A percentile compares a stretch with the other conserved stretches of the same genome.
phyloP scores from a whole-genome alignment of 2,329 filamentous ascomycete species.

The Passalora sequoiae region DNA sequence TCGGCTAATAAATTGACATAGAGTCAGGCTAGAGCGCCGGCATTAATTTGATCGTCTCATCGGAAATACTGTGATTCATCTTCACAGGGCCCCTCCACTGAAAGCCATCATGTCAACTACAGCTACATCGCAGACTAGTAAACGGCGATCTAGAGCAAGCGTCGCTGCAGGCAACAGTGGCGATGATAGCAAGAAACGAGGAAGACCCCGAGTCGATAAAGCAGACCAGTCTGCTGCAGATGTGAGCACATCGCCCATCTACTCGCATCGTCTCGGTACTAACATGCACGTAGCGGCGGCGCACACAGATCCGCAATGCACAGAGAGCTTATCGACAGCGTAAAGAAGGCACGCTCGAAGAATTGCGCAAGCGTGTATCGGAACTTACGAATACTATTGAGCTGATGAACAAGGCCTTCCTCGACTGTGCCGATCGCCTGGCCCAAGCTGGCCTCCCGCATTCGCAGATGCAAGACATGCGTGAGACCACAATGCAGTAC shows the following conservation, averaged over 20 bases:
- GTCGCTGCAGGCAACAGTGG: conserved; percentile 19
- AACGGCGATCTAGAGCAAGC: conserved; percentile 14
- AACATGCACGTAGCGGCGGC: conserved; percentile 55
- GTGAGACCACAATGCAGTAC: conserved; percentile 17
- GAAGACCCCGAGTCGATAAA: conserved; percentile 69
- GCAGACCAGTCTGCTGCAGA: conserved; percentile 72
- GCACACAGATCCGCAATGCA: conserved; percentile 81
- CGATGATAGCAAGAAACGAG: conserved; percentile 52
- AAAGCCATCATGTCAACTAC: neutral
- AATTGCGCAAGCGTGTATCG: conserved; percentile 64
- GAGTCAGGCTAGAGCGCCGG: too few species aligned
- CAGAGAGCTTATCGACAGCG: conserved; percentile 79
- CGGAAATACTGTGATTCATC: too few species aligned
- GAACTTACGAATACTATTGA: conserved; percentile 65
- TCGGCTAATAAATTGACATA: neutral
- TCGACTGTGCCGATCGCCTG: conserved; percentile 36
- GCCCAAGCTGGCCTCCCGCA: conserved; percentile 17
- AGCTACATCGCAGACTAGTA: conserved; percentile 6
- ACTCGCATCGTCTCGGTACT: too few species aligned
- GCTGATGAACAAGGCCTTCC: conserved; percentile 68
- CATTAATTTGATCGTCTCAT: too few species aligned
- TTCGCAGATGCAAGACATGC: conserved; percentile 20
- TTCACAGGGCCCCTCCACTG: too few species aligned
- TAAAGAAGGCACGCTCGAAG: conserved; percentile 75
- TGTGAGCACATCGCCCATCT: too few species aligned